Evolutionary conservation across 345 rosid genomes (phyloP).

Genomic region (Tarenaya hassleriana): DNA sequence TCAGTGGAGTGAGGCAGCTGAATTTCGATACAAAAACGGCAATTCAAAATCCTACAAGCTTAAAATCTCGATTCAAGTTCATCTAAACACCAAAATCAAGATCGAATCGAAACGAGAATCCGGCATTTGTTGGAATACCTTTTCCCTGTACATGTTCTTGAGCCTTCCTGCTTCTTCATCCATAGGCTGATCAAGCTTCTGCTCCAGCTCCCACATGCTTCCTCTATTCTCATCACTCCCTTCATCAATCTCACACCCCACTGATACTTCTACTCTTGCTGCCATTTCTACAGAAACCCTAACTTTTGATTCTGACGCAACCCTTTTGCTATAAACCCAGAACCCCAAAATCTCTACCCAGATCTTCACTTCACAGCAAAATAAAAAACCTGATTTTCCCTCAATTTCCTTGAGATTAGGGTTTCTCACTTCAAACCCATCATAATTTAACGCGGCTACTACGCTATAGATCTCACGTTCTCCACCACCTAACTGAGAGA

Average conservation of each 20-base stretch:
- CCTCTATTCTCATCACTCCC: constrained; percentile 52
- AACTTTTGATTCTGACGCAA: background rate
- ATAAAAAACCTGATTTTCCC: constrained; percentile 3
- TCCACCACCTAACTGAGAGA: too few species aligned
- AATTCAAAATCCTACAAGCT: background rate
- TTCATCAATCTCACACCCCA: constrained; percentile 44
- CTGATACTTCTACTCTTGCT: constrained; percentile 33
- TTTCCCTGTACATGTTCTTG: constrained; percentile 70
- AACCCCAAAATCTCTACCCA: constrained; percentile 6
- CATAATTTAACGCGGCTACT: background rate
- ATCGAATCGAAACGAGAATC: background rate
- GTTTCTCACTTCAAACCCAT: background rate
- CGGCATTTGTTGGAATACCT: constrained; percentile 32
- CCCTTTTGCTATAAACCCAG: background rate
- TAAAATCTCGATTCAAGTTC: background rate
- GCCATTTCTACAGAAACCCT: constrained; percentile 29
- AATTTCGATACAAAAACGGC: too few species aligned
- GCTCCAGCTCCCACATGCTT: constrained; percentile 88
- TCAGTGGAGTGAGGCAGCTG: too few species aligned
- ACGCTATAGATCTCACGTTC: too few species aligned
- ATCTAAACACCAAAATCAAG: background rate
- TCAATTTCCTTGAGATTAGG: background rate
- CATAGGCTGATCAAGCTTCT: constrained; percentile 95
- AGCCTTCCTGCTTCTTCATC: constrained; percentile 96
- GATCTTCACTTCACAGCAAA: constrained; percentile 23